A percentile compares a stretch with the other conserved stretches of the same genome.
Evolutionary conservation across 305 asterid genomes (phyloP).

Genomic region (Fraxinus sp.): DNA sequence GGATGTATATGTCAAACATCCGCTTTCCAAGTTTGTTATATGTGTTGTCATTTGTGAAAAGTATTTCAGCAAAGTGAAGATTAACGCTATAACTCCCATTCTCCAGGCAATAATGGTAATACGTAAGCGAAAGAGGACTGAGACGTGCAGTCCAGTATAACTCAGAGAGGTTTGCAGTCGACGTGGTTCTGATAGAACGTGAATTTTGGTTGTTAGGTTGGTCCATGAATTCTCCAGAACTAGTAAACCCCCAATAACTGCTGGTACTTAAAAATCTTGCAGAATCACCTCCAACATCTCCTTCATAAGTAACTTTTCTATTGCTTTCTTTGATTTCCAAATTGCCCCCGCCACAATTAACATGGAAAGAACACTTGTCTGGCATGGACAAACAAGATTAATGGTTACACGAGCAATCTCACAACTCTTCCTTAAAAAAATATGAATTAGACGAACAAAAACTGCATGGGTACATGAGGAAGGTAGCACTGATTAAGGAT

Average conservation of each 20-base stretch:
- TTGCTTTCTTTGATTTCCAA: conserved; percentile 42
- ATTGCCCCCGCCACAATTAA: conserved; percentile 82
- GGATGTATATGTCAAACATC: conserved; percentile 72
- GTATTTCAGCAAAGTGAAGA: conserved; percentile 79
- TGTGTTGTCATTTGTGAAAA: conserved; percentile 61
- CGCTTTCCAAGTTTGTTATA: conserved; percentile 74
- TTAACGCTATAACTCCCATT: conserved; percentile 77
- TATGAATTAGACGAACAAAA: not conserved
- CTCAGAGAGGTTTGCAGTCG: conserved; percentile 46
- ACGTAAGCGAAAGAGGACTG: conserved; percentile 80
- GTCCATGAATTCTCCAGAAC: conserved; percentile 88
- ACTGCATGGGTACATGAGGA: not conserved
- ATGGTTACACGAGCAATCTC: conserved; percentile 5
- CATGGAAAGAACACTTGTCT: conserved; percentile 80
- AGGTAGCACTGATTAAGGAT: not conserved
- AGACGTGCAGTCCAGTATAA: conserved; percentile 73
- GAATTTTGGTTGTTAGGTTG: conserved; percentile 55
- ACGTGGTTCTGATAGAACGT: conserved; percentile 39
- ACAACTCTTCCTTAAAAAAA: not conserved
- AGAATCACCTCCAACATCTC: conserved; percentile 71
- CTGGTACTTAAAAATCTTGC: conserved; percentile 41
- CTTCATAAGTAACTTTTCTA: conserved; percentile 57
- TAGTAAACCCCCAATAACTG: conserved; percentile 81
- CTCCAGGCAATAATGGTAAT: conserved; percentile 85
- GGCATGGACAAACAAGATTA: conserved; percentile 31